These are phyloP conservation scores for Scytalidium sp. DNA, from an alignment of 2,329 filamentous ascomycete genomes.

Conservation along the genomic window DNA sequence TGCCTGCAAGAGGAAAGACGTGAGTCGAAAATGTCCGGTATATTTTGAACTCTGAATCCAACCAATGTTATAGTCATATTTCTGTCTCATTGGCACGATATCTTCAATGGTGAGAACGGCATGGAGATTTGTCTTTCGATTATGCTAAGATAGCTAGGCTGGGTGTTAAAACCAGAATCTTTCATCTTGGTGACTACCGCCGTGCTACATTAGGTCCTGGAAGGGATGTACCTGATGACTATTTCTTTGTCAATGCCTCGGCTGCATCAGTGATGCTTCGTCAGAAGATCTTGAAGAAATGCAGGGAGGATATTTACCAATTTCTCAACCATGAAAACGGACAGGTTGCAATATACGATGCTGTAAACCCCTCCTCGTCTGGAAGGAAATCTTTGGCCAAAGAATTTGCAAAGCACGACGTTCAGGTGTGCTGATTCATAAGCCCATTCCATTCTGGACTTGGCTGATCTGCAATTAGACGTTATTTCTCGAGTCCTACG, in stretches of 20 bases:
- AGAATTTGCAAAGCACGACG: slow-evolving; percentile 96
- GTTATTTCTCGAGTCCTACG: slow-evolving; percentile 93
- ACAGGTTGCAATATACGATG: slow-evolving; percentile 97
- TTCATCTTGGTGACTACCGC: slow-evolving; percentile 95
- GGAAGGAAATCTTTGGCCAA: slow-evolving; percentile 84
- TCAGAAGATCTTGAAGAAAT: slow-evolving; percentile 97
- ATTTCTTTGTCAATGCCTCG: slow-evolving; percentile 95
- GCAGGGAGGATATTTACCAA: slow-evolving; percentile 92
- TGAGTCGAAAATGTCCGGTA: slow-evolving; percentile 38
- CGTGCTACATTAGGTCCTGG: slow-evolving; percentile 83
- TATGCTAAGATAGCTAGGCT: slow-evolving; percentile 52
- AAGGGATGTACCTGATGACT: slow-evolving; percentile 88
- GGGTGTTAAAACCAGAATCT: slow-evolving; percentile 96
- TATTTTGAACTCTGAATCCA: neutral
- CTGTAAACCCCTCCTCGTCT: slow-evolving; percentile 85
- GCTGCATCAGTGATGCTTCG: slow-evolving; percentile 88
- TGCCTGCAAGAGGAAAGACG: slow-evolving; percentile 95
- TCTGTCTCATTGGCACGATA: slow-evolving; percentile 95
- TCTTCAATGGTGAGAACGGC: slow-evolving; percentile 69
- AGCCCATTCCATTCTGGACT: neutral
- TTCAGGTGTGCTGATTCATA: slow-evolving; percentile 57
- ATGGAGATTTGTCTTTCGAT: neutral
- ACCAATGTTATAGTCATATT: slow-evolving; percentile 62
- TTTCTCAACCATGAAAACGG: slow-evolving; percentile 97
- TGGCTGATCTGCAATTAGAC: slow-evolving; percentile 52